Evolutionary conservation across 176 grass and related monocot genomes (phyloP), one percentile per base, ranked within the genome.

Genomic region (Urochloa ruziziensis): DNA sequence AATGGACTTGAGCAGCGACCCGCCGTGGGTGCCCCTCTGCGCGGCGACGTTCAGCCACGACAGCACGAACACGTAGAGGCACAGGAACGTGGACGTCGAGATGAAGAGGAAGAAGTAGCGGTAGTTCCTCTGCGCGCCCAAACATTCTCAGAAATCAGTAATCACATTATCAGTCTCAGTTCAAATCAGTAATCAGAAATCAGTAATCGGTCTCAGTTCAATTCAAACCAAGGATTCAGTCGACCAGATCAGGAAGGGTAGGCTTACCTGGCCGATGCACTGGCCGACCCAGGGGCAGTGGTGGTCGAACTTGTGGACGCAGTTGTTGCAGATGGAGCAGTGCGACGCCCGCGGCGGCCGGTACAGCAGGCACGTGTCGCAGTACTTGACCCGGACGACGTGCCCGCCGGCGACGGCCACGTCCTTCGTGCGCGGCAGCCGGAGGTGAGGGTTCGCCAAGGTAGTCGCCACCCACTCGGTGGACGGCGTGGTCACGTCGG

Each of bases 271-370:
- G 34, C 96, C 93, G 70, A 98, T 95, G 91, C 91, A 98, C 82
- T 98, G 96, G 25, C 93, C 96, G 64, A 98, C 91, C 96, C 96
- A 98, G n/a, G 96, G 96, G 68, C 93, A 98, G 76, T 95, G 93
- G 79, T 98, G 96, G 81, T 95, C 93, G n/a, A 98, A 98, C 70
- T 85, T 91, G 42, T 83, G 93, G 57, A 95, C 91, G 61, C 93
- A 98, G 88, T 98, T 98, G 80, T 98, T 93, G 89, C 93, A 95
- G 85, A 98, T 60, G 46, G 92, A 93, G 74, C 93, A 93, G 73
- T 93, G 96, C 29, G 92, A 95, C 14, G 96, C 86, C 10, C 96
- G 92, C 0, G 92, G 96, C 54, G 92, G 92, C 16, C 96, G 90
- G 78, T 95, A 95, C 9, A 95, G 82, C 60, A 91, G 79, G 76